A percentile compares a stretch with the other conserved stretches of the same genome.
Conservation (phyloP, 192 early-diverging fungal species). For the Mycoemilia scoparia region DNA sequence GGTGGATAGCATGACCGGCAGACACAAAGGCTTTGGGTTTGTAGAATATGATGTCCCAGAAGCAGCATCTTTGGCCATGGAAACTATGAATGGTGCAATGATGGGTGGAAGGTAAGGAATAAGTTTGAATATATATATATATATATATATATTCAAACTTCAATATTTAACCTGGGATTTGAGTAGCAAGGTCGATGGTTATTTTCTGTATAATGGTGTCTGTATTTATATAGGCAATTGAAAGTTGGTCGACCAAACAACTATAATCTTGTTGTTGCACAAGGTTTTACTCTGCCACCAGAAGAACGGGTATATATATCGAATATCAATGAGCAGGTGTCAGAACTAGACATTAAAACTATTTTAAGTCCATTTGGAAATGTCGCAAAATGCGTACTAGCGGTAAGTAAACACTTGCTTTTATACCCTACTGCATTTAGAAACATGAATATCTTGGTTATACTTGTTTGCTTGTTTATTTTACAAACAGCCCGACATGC, state of each 20-base stretch:
- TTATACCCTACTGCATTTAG: too few species aligned
- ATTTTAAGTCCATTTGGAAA: slow-evolving; percentile 77
- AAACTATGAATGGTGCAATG: slow-evolving; percentile 61
- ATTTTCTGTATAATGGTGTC: neutral
- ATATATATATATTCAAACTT: slow-evolving; percentile 5
- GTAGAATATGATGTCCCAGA: slow-evolving; percentile 79
- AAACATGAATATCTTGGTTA: too few species aligned
- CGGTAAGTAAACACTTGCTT: too few species aligned
- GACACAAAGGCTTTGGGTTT: slow-evolving; percentile 78
- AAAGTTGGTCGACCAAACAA: slow-evolving; percentile 77
- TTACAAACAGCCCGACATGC: slow-evolving; percentile 53
- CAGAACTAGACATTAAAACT: slow-evolving; percentile 48
- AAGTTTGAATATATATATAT: slow-evolving; percentile 16
- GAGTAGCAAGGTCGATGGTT: neutral
- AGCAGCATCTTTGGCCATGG: slow-evolving; percentile 61
- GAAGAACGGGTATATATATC: slow-evolving; percentile 61
- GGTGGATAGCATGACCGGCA: slow-evolving; percentile 50
- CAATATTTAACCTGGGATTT: too few species aligned
- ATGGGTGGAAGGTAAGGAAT: slow-evolving; percentile 72
- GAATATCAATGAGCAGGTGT: slow-evolving; percentile 59
- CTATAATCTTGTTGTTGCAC: slow-evolving; percentile 39
- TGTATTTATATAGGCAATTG: too few species aligned
- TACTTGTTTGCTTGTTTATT: too few species aligned
- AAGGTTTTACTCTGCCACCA: slow-evolving; percentile 42
- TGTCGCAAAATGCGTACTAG: slow-evolving; percentile 46